These are phyloP conservation scores for Rubroboletus satanas DNA, from an alignment of 768 basidiomycete genomes.

Conservation along the genomic window DNA sequence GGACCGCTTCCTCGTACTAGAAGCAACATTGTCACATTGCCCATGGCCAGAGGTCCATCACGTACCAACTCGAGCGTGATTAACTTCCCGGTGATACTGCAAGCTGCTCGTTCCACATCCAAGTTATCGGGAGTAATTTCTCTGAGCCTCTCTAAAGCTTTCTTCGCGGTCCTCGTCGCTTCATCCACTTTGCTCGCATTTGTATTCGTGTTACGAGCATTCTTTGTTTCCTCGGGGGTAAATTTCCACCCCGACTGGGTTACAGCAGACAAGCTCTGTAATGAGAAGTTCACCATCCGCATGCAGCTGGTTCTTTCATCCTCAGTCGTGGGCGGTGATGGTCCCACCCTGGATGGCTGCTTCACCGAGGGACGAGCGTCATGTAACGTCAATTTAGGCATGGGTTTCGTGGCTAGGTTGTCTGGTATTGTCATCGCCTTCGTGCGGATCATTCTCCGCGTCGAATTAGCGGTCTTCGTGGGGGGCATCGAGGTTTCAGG, in stretches of 20 bases:
- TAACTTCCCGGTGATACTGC: slow-evolving; percentile 63
- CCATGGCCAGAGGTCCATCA: slow-evolving; percentile 2
- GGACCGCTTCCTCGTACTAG: slow-evolving; percentile 54
- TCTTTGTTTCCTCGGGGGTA: slow-evolving; percentile 22
- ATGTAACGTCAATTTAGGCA: slow-evolving; percentile 26
- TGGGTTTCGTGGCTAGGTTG: slow-evolving; percentile 17
- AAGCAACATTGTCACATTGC: neutral
- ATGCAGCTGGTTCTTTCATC: slow-evolving; percentile 47
- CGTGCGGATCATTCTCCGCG: slow-evolving; percentile 13
- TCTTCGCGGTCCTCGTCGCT: slow-evolving; percentile 34
- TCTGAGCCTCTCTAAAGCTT: slow-evolving; percentile 47
- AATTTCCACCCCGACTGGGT: slow-evolving; percentile 62
- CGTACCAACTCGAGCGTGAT: slow-evolving; percentile 69
- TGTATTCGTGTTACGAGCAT: slow-evolving; percentile 17
- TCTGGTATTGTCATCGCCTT: slow-evolving; percentile 5
- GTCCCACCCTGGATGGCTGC: slow-evolving; percentile 7
- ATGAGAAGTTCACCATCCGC: slow-evolving; percentile 59
- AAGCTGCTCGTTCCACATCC: slow-evolving; percentile 72
- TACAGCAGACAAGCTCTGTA: slow-evolving; percentile 51
- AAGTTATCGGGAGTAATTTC: slow-evolving; percentile 42
- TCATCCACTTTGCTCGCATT: slow-evolving; percentile 36
- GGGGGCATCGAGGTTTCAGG: slow-evolving; percentile 9
- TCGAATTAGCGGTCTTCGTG: neutral
- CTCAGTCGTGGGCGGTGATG: slow-evolving; percentile 22
- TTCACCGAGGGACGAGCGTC: slow-evolving; percentile 29